A percentile compares a stretch with the other conserved stretches of the same genome.
Conservation (phyloP, 2,329 filamentous ascomycete species). For the Ascochyta lentis region DNA sequence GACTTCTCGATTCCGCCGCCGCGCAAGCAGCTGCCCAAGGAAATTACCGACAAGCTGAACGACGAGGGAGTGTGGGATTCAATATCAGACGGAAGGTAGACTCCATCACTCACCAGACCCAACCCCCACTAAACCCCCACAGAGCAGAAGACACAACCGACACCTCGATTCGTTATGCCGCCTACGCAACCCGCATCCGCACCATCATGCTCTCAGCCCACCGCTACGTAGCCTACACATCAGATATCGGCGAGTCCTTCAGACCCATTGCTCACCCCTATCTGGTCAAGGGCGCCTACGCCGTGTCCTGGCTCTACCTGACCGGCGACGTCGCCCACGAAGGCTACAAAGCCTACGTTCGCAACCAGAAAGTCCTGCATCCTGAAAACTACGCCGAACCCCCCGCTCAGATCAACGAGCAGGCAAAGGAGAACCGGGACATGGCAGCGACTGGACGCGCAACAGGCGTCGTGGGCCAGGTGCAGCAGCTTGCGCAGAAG, state of each 20-base stretch:
- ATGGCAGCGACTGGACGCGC: slow-evolving; percentile 42
- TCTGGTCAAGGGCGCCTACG: slow-evolving; percentile 83
- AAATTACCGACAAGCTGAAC: slow-evolving; percentile 63
- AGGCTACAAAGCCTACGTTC: slow-evolving; percentile 91
- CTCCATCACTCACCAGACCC: slow-evolving; percentile 27
- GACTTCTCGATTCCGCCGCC: slow-evolving; percentile 58
- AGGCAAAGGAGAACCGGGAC: slow-evolving; percentile 45
- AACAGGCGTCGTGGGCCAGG: slow-evolving; percentile 21
- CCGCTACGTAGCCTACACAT: slow-evolving; percentile 96
- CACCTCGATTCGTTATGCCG: slow-evolving; percentile 85
- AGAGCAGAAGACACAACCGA: slow-evolving; percentile 83
- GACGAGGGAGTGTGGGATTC: slow-evolving; percentile 77
- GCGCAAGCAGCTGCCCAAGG: slow-evolving; percentile 59
- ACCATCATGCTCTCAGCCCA: slow-evolving; percentile 91
- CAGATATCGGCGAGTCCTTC: slow-evolving; percentile 95
- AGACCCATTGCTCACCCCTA: slow-evolving; percentile 87
- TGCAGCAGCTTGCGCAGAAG: slow-evolving; percentile 35
- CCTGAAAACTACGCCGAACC: slow-evolving; percentile 60
- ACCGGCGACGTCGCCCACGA: slow-evolving; percentile 90
- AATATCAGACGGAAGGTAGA: slow-evolving; percentile 79
- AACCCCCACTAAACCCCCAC: slow-evolving; percentile 5
- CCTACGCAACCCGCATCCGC: slow-evolving; percentile 83
- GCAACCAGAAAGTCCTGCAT: slow-evolving; percentile 78
- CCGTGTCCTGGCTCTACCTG: slow-evolving; percentile 90
- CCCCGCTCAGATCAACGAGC: slow-evolving; percentile 12